phyloP scores from a whole-genome alignment of 345 rosid genomes.

The Barbarea vulgaris region DNA sequence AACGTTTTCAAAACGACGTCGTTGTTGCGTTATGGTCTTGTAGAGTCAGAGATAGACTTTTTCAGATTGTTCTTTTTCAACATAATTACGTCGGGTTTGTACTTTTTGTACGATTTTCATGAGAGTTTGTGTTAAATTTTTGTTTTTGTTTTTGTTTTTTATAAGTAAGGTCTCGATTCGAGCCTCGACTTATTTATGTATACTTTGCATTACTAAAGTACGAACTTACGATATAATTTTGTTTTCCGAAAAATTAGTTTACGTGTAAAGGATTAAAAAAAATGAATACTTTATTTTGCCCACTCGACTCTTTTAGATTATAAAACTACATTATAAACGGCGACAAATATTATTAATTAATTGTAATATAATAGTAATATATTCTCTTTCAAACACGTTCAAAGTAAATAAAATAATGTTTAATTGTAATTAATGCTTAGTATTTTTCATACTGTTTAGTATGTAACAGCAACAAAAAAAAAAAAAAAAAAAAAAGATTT shows the following conservation, averaged over 20 bases:
- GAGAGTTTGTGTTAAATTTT: slow-evolving; percentile 28
- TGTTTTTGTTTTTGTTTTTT: not conserved
- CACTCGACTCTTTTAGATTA: not conserved
- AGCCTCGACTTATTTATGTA: not conserved
- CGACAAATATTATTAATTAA: not conserved
- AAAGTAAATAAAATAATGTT: not conserved
- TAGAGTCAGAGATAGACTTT: slow-evolving; percentile 13
- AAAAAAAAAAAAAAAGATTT: not conserved
- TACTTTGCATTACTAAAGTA: not conserved
- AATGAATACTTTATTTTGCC: not conserved
- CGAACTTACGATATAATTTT: not conserved
- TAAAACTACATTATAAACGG: not conserved
- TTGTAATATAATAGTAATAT: not conserved
- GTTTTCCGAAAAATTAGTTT: not conserved
- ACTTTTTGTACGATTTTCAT: slow-evolving; percentile 37
- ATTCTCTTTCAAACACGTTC: slow-evolving; percentile 10
- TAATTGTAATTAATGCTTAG: not conserved
- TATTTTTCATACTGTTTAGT: not conserved
- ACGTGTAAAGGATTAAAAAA: not conserved
- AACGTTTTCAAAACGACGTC: slow-evolving; percentile 18
- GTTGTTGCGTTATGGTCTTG: slow-evolving; percentile 6
- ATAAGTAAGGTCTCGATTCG: not conserved
- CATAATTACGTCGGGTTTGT: slow-evolving; percentile 14
- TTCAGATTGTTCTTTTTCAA: slow-evolving; percentile 10
- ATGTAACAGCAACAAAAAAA: not conserved